Percentiles rank a stretch among this genome's conserved stretches.
These are phyloP conservation scores for Torulaspora pretoriensis DNA, from an alignment of 1,139 yeast genomes.

Conservation along the genomic window DNA sequence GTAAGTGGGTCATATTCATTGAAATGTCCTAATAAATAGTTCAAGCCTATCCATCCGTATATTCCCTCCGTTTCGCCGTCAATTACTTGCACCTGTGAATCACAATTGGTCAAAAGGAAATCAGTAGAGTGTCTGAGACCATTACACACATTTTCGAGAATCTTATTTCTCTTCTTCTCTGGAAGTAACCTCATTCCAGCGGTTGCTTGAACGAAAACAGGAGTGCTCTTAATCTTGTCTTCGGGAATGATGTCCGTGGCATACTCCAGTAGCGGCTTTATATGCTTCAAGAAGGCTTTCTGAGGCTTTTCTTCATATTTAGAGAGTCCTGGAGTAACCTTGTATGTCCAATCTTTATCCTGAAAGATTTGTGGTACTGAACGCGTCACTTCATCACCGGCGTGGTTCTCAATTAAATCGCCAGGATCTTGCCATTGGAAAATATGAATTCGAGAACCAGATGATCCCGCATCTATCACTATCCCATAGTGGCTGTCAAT, in stretches of 20 bases:
- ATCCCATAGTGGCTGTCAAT: constrained; percentile 51
- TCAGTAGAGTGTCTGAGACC: constrained; percentile 46
- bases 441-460: constrained; percentile 71
- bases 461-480: constrained; percentile 77
- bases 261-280: constrained; percentile 49
- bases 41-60: constrained; percentile 76
- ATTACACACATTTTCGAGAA: constrained; percentile 51
- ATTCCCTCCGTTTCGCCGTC: constrained; percentile 80
- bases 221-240: constrained; percentile 52
- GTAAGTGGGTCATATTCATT: constrained; percentile 42
- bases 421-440: constrained; percentile 60
- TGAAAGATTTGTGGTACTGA: constrained; percentile 64
- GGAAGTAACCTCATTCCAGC: constrained; percentile 77
- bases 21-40: constrained; percentile 58
- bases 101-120: constrained; percentile 52
- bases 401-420: constrained; percentile 26
- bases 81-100: constrained; percentile 60
- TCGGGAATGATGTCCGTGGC: constrained; percentile 59
- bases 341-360: constrained; percentile 55
- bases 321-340: constrained; percentile 69
- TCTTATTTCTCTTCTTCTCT: constrained; percentile 42
- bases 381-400: constrained; percentile 30
- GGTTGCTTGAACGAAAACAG: constrained; percentile 69
- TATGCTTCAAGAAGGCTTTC: constrained; percentile 58
- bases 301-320: constrained; percentile 47